Evolutionary conservation across 208 protist species (phyloP).

Genomic region (Trypanosoma vivax): DNA sequence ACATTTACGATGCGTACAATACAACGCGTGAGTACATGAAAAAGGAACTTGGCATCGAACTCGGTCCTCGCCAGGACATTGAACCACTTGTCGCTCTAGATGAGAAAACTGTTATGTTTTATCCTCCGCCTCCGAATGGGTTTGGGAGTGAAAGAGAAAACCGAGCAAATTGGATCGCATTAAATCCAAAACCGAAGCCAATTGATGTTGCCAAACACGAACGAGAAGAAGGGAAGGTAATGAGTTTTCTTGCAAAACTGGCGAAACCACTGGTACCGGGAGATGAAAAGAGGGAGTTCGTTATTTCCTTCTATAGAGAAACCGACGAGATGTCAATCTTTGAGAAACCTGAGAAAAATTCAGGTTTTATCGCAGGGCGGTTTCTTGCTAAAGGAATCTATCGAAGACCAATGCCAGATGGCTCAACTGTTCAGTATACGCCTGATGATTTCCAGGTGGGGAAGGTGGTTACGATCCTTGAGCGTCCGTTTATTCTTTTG

Average conservation of each 20-base stretch:
- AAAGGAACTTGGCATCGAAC: conserved; percentile 41
- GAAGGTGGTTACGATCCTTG: conserved; percentile 61
- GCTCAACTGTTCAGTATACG: conserved; percentile 52
- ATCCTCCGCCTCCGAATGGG: conserved; percentile 86
- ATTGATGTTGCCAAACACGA: conserved; percentile 60
- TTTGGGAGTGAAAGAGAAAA: conserved; percentile 86
- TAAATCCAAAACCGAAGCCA: conserved; percentile 62
- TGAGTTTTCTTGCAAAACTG: conserved; percentile 73
- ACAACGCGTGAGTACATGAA: conserved; percentile 68
- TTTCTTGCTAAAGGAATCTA: conserved; percentile 83
- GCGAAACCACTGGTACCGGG: conserved; percentile 48
- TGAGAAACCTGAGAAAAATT: conserved; percentile 78
- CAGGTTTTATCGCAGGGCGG: conserved; percentile 82
- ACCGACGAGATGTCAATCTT: conserved; percentile 82
- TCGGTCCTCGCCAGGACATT: conserved; percentile 58
- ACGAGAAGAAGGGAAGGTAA: conserved; percentile 69
- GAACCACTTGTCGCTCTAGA: conserved; percentile 38
- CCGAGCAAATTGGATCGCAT: conserved; percentile 67
- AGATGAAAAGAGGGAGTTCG: conserved; percentile 78
- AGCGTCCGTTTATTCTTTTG: conserved; percentile 62
- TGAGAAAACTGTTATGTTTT: conserved; percentile 51
- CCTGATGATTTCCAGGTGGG: conserved; percentile 75
- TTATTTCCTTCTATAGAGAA: conserved; percentile 87
- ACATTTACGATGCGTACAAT: conserved; percentile 73
- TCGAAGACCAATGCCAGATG: conserved; percentile 57